These are phyloP conservation scores for Phyllachora maydis DNA, from an alignment of 2,329 filamentous ascomycete genomes.

Conservation along the genomic window DNA sequence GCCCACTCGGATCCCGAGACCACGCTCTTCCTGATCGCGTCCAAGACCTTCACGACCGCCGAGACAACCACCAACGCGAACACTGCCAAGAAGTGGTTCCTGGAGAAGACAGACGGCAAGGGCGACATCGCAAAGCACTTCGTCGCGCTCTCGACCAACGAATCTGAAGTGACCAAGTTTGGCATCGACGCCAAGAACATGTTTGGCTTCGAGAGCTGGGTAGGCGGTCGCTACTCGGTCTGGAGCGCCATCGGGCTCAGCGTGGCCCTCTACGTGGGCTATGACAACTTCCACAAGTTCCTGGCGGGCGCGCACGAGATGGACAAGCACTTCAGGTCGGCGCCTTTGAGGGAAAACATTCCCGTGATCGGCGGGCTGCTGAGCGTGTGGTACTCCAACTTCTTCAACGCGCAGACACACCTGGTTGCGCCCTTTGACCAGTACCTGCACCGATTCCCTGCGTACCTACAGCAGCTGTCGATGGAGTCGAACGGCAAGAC, in stretches of 20 bases:
- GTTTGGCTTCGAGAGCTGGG: slow-evolving; percentile 98
- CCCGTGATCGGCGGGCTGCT: slow-evolving; percentile 78
- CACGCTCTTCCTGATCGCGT: slow-evolving; percentile 94
- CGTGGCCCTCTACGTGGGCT: slow-evolving; percentile 87
- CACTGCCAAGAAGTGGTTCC: slow-evolving; percentile 92
- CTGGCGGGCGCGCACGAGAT: slow-evolving; percentile 85
- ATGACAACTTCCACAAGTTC: slow-evolving; percentile 95
- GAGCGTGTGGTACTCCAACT: slow-evolving; percentile 97
- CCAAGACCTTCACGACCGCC: slow-evolving; percentile 98
- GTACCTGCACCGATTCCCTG: slow-evolving; percentile 96
- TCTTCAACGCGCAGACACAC: slow-evolving; percentile 95
- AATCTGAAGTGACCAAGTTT: slow-evolving; percentile 89
- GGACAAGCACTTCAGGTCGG: slow-evolving; percentile 93
- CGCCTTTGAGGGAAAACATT: slow-evolving; percentile 87
- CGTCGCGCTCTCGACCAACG: slow-evolving; percentile 92
- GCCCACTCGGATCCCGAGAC: slow-evolving; percentile 83
- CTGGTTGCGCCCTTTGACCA: slow-evolving; percentile 96
- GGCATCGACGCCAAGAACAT: slow-evolving; percentile 98
- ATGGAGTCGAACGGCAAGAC: slow-evolving; percentile 99
- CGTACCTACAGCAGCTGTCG: slow-evolving; percentile 95
- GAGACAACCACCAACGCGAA: slow-evolving; percentile 96
- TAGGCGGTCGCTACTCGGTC: slow-evolving; percentile 93
- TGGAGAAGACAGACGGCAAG: slow-evolving; percentile 57
- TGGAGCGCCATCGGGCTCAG: slow-evolving; percentile 97
- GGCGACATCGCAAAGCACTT: slow-evolving; percentile 95